Conservation (phyloP, 2,329 filamentous ascomycete genomes). For the Ceratocystis huliohia region DNA sequence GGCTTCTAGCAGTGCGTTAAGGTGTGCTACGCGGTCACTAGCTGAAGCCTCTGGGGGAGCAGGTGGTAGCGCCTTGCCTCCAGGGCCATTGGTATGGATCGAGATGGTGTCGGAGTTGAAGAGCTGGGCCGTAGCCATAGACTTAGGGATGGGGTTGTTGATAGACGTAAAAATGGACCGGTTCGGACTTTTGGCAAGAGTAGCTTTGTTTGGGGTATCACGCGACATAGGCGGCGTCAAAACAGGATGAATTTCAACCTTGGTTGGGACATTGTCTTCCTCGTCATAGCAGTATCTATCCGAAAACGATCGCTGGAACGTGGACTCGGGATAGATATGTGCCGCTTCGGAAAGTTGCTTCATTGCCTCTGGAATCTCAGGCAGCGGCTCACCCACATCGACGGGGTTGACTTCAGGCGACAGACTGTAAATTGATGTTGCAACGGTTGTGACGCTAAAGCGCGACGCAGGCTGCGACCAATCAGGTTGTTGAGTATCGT, state of each 20-base stretch:
- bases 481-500: slow-evolving; percentile 22
- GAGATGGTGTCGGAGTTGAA: slow-evolving; percentile 21
- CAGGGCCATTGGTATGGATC: slow-evolving; percentile 16
- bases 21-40: slow-evolving; percentile 50
- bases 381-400: slow-evolving; percentile 30
- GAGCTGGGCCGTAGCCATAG: slow-evolving; percentile 7
- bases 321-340: slow-evolving; percentile 3
- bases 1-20: slow-evolving; percentile 53
- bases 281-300: neutral
- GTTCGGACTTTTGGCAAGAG: neutral
- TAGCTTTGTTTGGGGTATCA: slow-evolving; percentile 8
- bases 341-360: slow-evolving; percentile 23
- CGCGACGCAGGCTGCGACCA: slow-evolving; percentile 44
- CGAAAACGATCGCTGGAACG: neutral
- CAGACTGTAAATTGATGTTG: slow-evolving; percentile 37
- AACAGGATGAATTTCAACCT: slow-evolving; percentile 12
- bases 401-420: slow-evolving; percentile 31
- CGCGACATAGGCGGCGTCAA: slow-evolving; percentile 15
- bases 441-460: slow-evolving; percentile 52
- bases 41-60: slow-evolving; percentile 47
- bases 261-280: slow-evolving; percentile 12
- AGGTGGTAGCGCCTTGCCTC: slow-evolving; percentile 47
- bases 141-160: slow-evolving; percentile 14
- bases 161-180: neutral
- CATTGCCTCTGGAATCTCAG: slow-evolving; percentile 26